Conservation (phyloP, 2,329 filamentous ascomycete genomes). For the Verticillium albo-atrum region DNA sequence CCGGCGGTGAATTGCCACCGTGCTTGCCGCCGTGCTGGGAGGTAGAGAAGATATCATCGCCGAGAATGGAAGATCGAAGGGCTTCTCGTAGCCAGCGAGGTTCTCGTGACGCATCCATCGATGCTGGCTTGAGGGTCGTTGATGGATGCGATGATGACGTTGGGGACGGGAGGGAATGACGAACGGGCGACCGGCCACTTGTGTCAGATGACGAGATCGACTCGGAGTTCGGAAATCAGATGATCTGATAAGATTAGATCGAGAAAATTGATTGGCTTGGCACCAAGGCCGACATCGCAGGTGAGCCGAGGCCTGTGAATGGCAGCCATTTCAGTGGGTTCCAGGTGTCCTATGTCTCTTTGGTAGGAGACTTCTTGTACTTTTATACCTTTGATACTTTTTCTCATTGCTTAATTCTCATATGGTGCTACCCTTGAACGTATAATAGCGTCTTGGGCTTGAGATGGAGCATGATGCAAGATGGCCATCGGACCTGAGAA, state of each 20-base stretch:
- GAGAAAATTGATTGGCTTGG: neutral
- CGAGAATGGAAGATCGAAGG: neutral
- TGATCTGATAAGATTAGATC: neutral
- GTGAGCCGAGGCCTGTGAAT: neutral
- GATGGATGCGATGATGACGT: neutral
- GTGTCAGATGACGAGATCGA: neutral
- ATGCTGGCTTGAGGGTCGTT: neutral
- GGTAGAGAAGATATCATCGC: neutral
- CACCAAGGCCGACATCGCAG: neutral
- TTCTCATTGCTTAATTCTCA: too few relatives aligned
- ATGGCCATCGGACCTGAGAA: too few relatives aligned
- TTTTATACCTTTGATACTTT: too few relatives aligned
- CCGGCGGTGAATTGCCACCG: neutral
- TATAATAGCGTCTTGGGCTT: too few relatives aligned
- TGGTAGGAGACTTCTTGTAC: too few relatives aligned
- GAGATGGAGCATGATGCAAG: too few relatives aligned
- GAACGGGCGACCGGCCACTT: neutral
- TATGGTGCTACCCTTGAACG: too few relatives aligned
- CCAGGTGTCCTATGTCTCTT: too few relatives aligned
- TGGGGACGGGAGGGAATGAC: neutral
- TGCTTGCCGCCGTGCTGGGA: neutral
- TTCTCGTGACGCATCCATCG: neutral
- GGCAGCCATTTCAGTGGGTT: too few relatives aligned
- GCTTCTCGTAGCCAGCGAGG: neutral
- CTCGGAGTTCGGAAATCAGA: neutral